A percentile compares a stretch with the other conserved stretches of the same genome.
phyloP scores from a whole-genome alignment of 192 early-diverging fungal genomes.

The Haplosporangium gracile region DNA sequence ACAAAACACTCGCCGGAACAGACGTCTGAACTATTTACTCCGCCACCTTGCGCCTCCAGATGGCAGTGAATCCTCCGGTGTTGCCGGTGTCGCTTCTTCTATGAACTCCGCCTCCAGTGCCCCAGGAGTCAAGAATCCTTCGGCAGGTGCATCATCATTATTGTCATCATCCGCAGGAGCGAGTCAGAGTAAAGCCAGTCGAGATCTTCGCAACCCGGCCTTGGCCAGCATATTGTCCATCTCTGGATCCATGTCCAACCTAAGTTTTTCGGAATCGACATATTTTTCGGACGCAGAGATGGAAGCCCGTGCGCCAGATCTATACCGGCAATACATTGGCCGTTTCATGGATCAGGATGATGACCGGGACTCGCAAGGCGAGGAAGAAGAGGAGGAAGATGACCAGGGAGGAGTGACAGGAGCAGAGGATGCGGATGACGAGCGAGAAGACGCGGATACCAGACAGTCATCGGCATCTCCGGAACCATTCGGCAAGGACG shows the following conservation, averaged over 20 bases:
- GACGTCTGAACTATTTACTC: slow-evolving; percentile 50
- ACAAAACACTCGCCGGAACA: slow-evolving; percentile 36
- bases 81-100: neutral
- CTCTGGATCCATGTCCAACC: slow-evolving; percentile 52
- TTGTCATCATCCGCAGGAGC: neutral
- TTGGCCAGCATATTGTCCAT: slow-evolving; percentile 45
- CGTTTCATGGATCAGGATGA: slow-evolving; percentile 52
- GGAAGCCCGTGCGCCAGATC: slow-evolving; percentile 39
- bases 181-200: neutral
- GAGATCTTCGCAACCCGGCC: slow-evolving; percentile 14
- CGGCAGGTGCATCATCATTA: neutral
- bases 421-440: slow-evolving; percentile 32
- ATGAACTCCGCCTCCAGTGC: neutral
- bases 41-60: slow-evolving; percentile 45
- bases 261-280: slow-evolving; percentile 51
- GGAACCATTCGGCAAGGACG: slow-evolving; percentile 38
- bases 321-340: slow-evolving; percentile 55
- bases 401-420: neutral
- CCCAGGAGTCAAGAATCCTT: neutral
- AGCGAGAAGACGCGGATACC: neutral
- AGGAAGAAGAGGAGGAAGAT: slow-evolving; percentile 6
- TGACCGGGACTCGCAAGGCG: neutral
- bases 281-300: slow-evolving; percentile 56
- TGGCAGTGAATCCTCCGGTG: neutral
- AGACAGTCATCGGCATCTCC: neutral